Evolutionary conservation across 495 filamentous ascomycete species (phyloP).

Genomic region (Penicillium robsamsonii): DNA sequence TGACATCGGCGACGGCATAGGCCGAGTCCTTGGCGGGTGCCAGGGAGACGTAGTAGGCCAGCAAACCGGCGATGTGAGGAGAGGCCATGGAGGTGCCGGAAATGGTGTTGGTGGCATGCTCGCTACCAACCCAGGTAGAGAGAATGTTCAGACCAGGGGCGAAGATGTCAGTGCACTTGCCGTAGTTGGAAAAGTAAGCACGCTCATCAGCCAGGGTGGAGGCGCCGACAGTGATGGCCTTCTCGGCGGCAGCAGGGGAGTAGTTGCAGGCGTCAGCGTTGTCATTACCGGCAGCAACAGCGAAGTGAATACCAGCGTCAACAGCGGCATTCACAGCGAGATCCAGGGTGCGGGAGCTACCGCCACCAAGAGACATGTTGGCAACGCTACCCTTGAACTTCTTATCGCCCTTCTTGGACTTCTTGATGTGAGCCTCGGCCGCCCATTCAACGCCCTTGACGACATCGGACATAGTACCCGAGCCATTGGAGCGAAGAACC

Average conservation of each 20-base stretch:
- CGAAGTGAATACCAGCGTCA: constrained; percentile 87
- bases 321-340: constrained; percentile 93
- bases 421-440: constrained; percentile 71
- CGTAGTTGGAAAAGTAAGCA: constrained; percentile 99
- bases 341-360: constrained; percentile 88
- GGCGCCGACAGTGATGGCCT: constrained; percentile 95
- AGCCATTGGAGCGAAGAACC: constrained; percentile 95
- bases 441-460: constrained; percentile 98
- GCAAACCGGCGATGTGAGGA: constrained; percentile 91
- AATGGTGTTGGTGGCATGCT: constrained; percentile 93
- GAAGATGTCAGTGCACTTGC: constrained; percentile 99
- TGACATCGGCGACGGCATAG: constrained; percentile 84
- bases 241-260: constrained; percentile 91
- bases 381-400: constrained; percentile 99
- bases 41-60: constrained; percentile 96
- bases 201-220: constrained; percentile 91
- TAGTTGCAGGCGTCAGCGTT: constrained; percentile 99
- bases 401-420: constrained; percentile 77
- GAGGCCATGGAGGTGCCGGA: constrained; percentile 99
- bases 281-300: constrained; percentile 97
- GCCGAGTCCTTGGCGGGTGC: constrained; percentile 85
- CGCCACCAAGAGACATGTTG: constrained; percentile 98
- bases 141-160: constrained; percentile 95
- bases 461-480: constrained; percentile 97
- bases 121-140: constrained; percentile 97